Evolutionary conservation across 306 rosid genomes (phyloP).

Genomic region (Castanopsis chinensis): DNA sequence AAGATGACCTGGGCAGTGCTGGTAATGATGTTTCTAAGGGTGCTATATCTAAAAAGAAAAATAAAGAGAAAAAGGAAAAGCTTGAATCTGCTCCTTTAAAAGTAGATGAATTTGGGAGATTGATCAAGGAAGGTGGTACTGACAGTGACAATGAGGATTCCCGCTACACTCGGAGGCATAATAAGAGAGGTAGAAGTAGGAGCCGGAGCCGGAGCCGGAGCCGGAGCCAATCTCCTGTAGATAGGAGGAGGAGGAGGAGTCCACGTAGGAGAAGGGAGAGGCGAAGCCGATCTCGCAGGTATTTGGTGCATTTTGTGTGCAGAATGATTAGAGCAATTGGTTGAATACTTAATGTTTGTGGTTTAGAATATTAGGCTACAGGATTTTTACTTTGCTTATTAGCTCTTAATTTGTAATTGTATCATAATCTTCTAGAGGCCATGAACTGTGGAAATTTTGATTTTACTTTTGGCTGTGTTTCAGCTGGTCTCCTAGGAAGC

Average conservation of each 20-base stretch:
- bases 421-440: conserved; percentile 3
- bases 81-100: conserved; percentile 39
- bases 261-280: conserved; percentile 71
- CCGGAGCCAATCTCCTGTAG: conserved; percentile 47
- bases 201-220: conserved; percentile 48
- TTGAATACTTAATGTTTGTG: conserved; percentile 11
- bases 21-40: conserved; percentile 33
- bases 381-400: conserved; percentile 3
- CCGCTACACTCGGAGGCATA: conserved; percentile 35
- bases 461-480: conserved; percentile 35
- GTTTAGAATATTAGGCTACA: conserved; percentile 12
- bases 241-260: conserved; percentile 64
- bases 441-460: conserved; percentile 8
- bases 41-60: conserved; percentile 34
- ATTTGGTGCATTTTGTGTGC: conserved; percentile 22
- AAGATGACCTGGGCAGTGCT: conserved; percentile 33
- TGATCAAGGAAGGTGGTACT: conserved; percentile 60
- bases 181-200: conserved; percentile 62
- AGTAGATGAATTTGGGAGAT: conserved; percentile 89
- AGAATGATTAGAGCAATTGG: conserved; percentile 7
- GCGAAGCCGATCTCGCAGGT: conserved; percentile 90
- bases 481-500: conserved; percentile 75
- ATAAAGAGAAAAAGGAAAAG: conserved; percentile 40
- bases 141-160: conserved; percentile 75
- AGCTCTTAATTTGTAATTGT: not conserved